A percentile compares a stretch with the other conserved stretches of the same genome.
Conservation (phyloP, 306 rosid genomes). For the Boehmeria nivea region DNA sequence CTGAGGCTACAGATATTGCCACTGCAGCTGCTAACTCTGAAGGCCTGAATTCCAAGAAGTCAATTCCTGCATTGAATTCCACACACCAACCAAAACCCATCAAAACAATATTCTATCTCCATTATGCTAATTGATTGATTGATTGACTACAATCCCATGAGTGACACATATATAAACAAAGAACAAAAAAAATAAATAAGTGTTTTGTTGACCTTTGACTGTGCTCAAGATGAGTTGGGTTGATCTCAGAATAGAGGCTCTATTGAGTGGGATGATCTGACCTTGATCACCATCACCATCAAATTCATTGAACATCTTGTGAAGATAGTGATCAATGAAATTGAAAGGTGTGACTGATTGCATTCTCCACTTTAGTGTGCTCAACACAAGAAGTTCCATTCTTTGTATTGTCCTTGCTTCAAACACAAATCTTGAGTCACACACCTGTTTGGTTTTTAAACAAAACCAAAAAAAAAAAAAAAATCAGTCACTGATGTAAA, state of each 20-base stretch:
- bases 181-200: neutral
- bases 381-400: conserved; percentile 90
- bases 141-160: too few species aligned
- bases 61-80: conserved; percentile 76
- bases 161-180: neutral
- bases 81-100: conserved; percentile 27
- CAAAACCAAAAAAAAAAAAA: neutral
- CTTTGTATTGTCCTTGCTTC: conserved; percentile 84
- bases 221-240: conserved; percentile 52
- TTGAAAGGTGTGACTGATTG: conserved; percentile 83
- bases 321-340: conserved; percentile 67
- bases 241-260: conserved; percentile 41
- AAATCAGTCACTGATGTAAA: neutral
- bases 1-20: conserved; percentile 57
- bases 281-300: neutral
- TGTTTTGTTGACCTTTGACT: conserved; percentile 38
- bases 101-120: neutral
- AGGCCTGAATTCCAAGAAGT: conserved; percentile 87
- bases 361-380: conserved; percentile 92
- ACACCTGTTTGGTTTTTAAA: conserved; percentile 41
- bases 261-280: conserved; percentile 38
- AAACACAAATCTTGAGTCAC: conserved; percentile 67
- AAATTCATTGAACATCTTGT: conserved; percentile 39
- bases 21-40: conserved; percentile 94
- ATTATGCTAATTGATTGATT: too few species aligned